Evolutionary conservation across 164 flowering plant genomes (phyloP).

Genomic region (Liriodendron chinense): DNA sequence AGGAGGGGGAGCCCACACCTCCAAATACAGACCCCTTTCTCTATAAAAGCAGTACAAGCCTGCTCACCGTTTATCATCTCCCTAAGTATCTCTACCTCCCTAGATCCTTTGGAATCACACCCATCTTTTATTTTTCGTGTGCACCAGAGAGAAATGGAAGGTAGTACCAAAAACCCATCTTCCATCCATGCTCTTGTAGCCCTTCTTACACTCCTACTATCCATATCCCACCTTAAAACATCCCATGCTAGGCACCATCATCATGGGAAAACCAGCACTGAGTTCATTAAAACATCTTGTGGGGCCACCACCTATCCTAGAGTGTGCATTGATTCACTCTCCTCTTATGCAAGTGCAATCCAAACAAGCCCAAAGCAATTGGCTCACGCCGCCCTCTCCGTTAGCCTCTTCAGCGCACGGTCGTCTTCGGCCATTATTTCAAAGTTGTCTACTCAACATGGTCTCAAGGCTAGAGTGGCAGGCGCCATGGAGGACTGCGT

Average conservation of each 20-base stretch:
- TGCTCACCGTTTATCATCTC: too few relatives aligned
- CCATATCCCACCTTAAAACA: background rate
- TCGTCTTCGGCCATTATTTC: slow-evolving; percentile 11
- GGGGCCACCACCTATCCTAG: slow-evolving; percentile 47
- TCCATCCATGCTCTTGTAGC: background rate
- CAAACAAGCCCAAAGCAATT: slow-evolving; percentile 48
- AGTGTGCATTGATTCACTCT: slow-evolving; percentile 54
- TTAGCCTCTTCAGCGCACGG: slow-evolving; percentile 22
- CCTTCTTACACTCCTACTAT: background rate
- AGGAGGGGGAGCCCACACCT: too few relatives aligned
- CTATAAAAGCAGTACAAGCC: too few relatives aligned
- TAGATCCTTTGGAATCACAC: too few relatives aligned
- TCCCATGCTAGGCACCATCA: background rate
- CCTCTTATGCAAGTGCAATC: slow-evolving; percentile 38
- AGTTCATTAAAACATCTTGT: slow-evolving; percentile 58
- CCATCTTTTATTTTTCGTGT: background rate
- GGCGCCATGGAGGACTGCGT: slow-evolving; percentile 32
- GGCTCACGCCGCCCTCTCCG: slow-evolving; percentile 25
- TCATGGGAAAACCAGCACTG: slow-evolving; percentile 19
- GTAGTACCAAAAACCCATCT: background rate
- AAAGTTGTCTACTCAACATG: slow-evolving; percentile 12
- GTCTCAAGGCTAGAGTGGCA: slow-evolving; percentile 12
- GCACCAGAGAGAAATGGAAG: slow-evolving; percentile 7
- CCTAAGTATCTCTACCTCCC: too few relatives aligned
- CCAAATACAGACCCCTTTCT: too few relatives aligned